Conservation (phyloP, 1,284 basidiomycete species). For the Earliella scabrosa region DNA sequence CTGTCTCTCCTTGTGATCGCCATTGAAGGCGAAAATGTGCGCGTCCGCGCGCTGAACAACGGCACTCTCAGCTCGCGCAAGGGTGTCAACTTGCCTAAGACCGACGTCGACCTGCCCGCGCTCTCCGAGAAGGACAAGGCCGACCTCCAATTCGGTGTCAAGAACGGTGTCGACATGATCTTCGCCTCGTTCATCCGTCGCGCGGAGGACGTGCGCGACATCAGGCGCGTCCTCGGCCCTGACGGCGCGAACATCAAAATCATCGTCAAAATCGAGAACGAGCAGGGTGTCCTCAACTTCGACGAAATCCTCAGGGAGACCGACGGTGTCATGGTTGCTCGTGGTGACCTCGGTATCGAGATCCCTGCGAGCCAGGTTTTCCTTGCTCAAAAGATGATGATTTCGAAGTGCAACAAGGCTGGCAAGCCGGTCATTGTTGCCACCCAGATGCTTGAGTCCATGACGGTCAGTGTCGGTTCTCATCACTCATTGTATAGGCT, state of each 20-base stretch:
- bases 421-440: conserved; percentile 99
- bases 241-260: conserved; percentile 96
- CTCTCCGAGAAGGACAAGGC: conserved; percentile 98
- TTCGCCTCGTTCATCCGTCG: conserved; percentile 98
- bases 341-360: conserved; percentile 97
- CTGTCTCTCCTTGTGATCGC: conserved; percentile 92
- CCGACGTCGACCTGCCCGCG: conserved; percentile 96
- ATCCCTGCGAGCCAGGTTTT: conserved; percentile 98
- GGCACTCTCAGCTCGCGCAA: conserved; percentile 96
- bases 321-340: conserved; percentile 98
- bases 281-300: conserved; percentile 97
- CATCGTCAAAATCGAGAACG: conserved; percentile 98
- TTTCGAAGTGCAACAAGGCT: conserved; percentile 95
- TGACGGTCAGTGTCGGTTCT: conserved; percentile 70
- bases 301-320: conserved; percentile 94
- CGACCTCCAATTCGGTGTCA: conserved; percentile 94
- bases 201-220: conserved; percentile 90
- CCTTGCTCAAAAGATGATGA: conserved; percentile 99
- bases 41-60: conserved; percentile 92
- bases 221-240: conserved; percentile 88
- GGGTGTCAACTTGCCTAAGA: conserved; percentile 99
- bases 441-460: conserved; percentile 99
- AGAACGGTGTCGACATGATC: conserved; percentile 98
- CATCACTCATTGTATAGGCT: background rate
- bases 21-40: conserved; percentile 81